A percentile compares a stretch with the other conserved stretches of the same genome.
phyloP scores from a whole-genome alignment of 2,329 filamentous ascomycete genomes.

The Nemania sp. region DNA sequence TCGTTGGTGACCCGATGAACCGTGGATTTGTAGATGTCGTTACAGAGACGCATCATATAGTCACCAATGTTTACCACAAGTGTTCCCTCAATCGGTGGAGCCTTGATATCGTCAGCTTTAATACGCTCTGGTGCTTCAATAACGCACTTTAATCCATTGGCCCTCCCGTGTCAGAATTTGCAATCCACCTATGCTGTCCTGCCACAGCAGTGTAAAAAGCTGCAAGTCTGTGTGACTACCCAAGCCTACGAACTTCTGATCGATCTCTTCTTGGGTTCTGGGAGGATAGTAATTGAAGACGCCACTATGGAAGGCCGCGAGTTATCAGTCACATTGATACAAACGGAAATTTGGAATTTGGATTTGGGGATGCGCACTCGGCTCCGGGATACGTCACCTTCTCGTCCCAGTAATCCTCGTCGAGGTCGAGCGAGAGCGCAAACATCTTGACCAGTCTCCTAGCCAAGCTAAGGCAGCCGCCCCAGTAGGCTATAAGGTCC shows the following conservation, averaged over 20 bases:
- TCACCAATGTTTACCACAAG: constrained; percentile 66
- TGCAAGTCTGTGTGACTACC: constrained; percentile 67
- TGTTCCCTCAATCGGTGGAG: constrained; percentile 59
- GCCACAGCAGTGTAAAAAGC: constrained; percentile 64
- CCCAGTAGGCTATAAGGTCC: constrained; percentile 61
- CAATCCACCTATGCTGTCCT: constrained; percentile 58
- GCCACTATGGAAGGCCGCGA: constrained; percentile 35
- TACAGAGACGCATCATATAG: constrained; percentile 63
- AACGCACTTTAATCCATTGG: constrained; percentile 57
- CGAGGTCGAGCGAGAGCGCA: constrained; percentile 65
- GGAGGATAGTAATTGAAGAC: constrained; percentile 58
- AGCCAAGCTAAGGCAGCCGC: constrained; percentile 61
- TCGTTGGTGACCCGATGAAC: constrained; percentile 64
- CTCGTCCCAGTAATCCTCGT: constrained; percentile 66
- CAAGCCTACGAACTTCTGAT: constrained; percentile 54
- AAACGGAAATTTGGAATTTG: not conserved
- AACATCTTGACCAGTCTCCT: constrained; percentile 64
- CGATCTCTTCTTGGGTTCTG: constrained; percentile 43
- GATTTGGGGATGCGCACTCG: constrained; percentile 39
- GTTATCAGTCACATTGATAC: constrained; percentile 16
- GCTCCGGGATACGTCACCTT: constrained; percentile 65
- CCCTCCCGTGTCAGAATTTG: constrained; percentile 58
- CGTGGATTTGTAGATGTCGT: constrained; percentile 63
- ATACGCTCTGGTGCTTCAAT: not conserved
- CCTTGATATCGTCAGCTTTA: constrained; percentile 42